A percentile compares a stretch with the other conserved stretches of the same genome.
phyloP scores from a whole-genome alignment of 1,284 basidiomycete species.

The Entoloma clypeatum region DNA sequence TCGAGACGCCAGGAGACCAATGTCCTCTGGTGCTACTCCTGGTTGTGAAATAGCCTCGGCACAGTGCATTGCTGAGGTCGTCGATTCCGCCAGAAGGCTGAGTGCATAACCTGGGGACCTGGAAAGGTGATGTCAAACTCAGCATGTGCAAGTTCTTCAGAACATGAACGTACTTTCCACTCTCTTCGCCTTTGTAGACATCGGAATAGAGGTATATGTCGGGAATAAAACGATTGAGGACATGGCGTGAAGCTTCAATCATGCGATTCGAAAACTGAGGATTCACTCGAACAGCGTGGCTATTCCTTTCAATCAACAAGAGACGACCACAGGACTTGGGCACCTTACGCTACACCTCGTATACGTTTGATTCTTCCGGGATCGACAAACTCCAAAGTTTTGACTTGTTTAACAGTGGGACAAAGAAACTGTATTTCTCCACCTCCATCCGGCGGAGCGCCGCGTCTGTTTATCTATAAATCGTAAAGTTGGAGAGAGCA shows the following conservation, averaged over 20 bases:
- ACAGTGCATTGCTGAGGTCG: constrained; percentile 86
- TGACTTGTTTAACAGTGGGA: constrained; percentile 85
- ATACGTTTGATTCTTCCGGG: constrained; percentile 91
- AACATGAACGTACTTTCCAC: constrained; percentile 73
- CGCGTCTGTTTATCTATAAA: constrained; percentile 85
- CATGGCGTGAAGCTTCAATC: constrained; percentile 89
- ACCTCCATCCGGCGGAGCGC: constrained; percentile 88
- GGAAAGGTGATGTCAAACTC: neutral
- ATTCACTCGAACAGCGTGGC: constrained; percentile 91
- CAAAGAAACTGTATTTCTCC: constrained; percentile 94
- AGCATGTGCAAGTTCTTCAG: neutral
- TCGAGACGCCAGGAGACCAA: constrained; percentile 79
- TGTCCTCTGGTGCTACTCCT: constrained; percentile 86
- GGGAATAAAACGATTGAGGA: constrained; percentile 95
- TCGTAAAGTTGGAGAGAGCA: constrained; percentile 10
- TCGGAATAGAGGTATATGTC: constrained; percentile 99
- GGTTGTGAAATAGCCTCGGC: constrained; percentile 82
- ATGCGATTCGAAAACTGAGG: constrained; percentile 98
- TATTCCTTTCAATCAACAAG: constrained; percentile 29
- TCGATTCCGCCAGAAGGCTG: constrained; percentile 87
- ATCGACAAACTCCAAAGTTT: constrained; percentile 89
- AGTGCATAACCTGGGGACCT: constrained; percentile 97
- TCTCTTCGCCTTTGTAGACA: constrained; percentile 96
- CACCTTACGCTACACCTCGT: constrained; percentile 86
- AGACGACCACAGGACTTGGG: constrained; percentile 1